Conservation (phyloP, 768 basidiomycete species). For the Piloderma croceum region DNA sequence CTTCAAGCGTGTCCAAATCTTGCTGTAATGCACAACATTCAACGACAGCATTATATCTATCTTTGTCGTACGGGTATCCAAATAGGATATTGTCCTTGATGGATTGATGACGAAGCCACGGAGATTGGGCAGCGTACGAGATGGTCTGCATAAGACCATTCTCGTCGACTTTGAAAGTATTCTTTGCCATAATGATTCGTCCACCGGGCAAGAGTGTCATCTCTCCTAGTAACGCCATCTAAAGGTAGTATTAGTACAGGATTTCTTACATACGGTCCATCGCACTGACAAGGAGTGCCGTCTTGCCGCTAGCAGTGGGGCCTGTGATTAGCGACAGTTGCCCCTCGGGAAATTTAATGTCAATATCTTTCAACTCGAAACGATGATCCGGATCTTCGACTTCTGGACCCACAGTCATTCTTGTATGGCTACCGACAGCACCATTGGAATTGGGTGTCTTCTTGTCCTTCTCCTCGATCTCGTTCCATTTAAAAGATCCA, state of each 20-base stretch:
- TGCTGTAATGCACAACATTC: slow-evolving; percentile 78
- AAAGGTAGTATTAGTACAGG: not conserved
- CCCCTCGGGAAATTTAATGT: slow-evolving; percentile 66
- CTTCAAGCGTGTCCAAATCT: slow-evolving; percentile 79
- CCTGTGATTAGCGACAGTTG: slow-evolving; percentile 68
- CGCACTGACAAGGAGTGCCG: slow-evolving; percentile 57
- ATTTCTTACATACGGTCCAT: too few relatives aligned
- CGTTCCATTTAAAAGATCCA: slow-evolving; percentile 60
- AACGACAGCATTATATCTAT: slow-evolving; percentile 70
- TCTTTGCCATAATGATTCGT: slow-evolving; percentile 61
- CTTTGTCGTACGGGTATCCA: slow-evolving; percentile 51
- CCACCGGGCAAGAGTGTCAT: slow-evolving; percentile 52
- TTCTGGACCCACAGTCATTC: slow-evolving; percentile 11
- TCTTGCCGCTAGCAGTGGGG: slow-evolving; percentile 81
- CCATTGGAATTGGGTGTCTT: slow-evolving; percentile 11
- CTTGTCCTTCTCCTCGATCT: slow-evolving; percentile 30
- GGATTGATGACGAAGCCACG: slow-evolving; percentile 40
- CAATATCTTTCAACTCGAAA: slow-evolving; percentile 66
- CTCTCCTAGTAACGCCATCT: slow-evolving; percentile 72
- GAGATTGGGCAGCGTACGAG: slow-evolving; percentile 46
- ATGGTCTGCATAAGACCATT: slow-evolving; percentile 51
- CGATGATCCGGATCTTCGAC: slow-evolving; percentile 34
- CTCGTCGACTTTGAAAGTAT: slow-evolving; percentile 51
- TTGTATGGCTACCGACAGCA: slow-evolving; percentile 4
- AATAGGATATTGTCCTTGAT: slow-evolving; percentile 63